Percentiles rank a stretch among this genome's conserved stretches.
These are phyloP conservation scores for Dryas drummondii DNA, from an alignment of 306 rosid species.

Conservation along the genomic window DNA sequence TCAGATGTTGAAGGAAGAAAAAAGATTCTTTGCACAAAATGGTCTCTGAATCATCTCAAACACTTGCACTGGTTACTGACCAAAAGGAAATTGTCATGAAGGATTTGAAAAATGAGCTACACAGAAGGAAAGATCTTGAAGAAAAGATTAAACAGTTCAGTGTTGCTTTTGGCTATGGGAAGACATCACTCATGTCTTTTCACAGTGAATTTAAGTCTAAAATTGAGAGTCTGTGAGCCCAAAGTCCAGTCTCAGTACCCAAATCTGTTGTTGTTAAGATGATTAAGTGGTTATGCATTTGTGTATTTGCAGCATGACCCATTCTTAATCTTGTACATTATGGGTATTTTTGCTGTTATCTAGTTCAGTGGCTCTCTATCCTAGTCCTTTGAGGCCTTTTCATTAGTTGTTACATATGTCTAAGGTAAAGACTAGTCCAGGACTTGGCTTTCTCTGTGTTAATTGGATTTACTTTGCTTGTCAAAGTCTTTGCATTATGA, in stretches of 20 bases:
- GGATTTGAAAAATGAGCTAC: conserved; percentile 55
- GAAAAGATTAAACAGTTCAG: conserved; percentile 66
- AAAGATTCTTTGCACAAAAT: conserved; percentile 56
- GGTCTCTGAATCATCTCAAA: conserved; percentile 58
- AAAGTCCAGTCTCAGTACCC: conserved; percentile 44
- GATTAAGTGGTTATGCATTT: not conserved
- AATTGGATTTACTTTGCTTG: not conserved
- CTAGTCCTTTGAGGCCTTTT: no score
- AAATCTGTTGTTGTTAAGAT: conserved; percentile 33
- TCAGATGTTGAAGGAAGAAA: conserved; percentile 52
- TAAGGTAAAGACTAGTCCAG: no score
- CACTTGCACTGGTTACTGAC: conserved; percentile 43
- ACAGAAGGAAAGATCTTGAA: conserved; percentile 73
- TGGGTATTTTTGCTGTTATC: not conserved
- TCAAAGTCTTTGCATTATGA: not conserved
- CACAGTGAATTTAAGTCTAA: conserved; percentile 57
- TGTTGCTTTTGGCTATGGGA: conserved; percentile 63
- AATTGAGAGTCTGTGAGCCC: conserved; percentile 48
- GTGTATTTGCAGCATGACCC: not conserved
- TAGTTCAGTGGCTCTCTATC: no score
- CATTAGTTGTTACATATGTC: no score
- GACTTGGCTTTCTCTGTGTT: no score
- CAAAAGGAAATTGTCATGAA: conserved; percentile 67
- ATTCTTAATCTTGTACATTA: not conserved
- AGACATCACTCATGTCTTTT: conserved; percentile 55